Percentiles rank a stretch among this genome's conserved stretches.
phyloP scores from a whole-genome alignment of 192 early-diverging fungal species.

The Spizellomyces punctatus region DNA sequence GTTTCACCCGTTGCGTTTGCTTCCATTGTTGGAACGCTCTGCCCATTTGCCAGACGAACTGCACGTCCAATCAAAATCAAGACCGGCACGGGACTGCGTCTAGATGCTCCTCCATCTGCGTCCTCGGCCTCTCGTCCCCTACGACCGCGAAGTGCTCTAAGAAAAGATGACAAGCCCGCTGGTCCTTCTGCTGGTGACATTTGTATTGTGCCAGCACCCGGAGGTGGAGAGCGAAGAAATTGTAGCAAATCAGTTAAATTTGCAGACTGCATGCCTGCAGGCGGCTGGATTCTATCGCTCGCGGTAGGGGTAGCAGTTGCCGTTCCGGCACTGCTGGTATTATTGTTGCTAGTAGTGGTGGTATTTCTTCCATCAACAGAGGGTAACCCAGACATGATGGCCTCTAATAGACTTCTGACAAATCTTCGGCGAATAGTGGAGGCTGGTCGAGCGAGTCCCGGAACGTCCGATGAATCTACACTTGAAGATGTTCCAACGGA shows the following conservation, averaged over 20 bases:
- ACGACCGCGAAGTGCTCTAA: conserved; percentile 3
- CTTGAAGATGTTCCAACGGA: too few relatives aligned
- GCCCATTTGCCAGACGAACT: not conserved
- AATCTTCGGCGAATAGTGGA: not conserved
- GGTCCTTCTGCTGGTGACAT: not conserved
- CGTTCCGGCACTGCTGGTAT: not conserved
- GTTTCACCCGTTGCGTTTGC: not conserved
- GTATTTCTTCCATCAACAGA: conserved; percentile 5
- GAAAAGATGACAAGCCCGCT: conserved; percentile 2
- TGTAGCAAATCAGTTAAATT: conserved; percentile 7
- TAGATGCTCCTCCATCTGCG: not conserved
- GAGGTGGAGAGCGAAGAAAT: not conserved
- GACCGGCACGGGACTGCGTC: conserved; percentile 26
- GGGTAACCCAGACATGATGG: conserved; percentile 1
- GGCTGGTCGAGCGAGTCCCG: not conserved
- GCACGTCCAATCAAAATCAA: conserved; percentile 28
- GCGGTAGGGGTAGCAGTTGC: not conserved
- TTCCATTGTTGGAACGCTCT: too few relatives aligned
- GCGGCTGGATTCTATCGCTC: not conserved
- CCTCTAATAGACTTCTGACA: conserved; percentile 17
- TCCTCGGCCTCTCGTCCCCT: not conserved
- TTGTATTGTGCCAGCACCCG: not conserved
- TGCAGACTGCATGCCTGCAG: not conserved
- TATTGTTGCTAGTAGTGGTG: not conserved
- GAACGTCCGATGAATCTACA: too few relatives aligned